A percentile compares a stretch with the other conserved stretches of the same genome.
phyloP scores from a whole-genome alignment of 352 stramenopile genomes.

The Globisporangium yorkense region DNA sequence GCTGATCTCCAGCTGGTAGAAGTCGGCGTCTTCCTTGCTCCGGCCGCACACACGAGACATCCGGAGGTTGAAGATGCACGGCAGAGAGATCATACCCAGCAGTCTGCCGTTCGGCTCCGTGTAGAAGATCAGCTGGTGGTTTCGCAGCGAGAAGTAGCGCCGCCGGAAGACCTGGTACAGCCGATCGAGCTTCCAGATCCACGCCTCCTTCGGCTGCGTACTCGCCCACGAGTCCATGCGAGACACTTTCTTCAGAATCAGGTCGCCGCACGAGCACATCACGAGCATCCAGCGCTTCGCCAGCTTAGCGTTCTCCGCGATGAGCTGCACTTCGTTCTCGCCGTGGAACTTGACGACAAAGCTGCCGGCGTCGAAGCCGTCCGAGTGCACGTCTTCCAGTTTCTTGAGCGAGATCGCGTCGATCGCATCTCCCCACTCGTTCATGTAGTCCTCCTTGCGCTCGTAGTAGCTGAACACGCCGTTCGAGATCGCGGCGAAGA shows the following conservation, averaged over 20 bases:
- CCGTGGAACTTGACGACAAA: conserved; percentile 74
- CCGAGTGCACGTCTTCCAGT: conserved; percentile 75
- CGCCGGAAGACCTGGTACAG: conserved; percentile 82
- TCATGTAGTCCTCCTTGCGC: conserved; percentile 72
- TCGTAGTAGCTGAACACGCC: conserved; percentile 87
- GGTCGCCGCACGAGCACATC: conserved; percentile 79
- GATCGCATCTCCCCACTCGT: conserved; percentile 80
- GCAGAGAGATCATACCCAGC: conserved; percentile 74
- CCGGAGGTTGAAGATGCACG: conserved; percentile 70
- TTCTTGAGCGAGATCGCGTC: conserved; percentile 75
- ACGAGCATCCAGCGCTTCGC: conserved; percentile 87
- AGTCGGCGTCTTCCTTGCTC: conserved; percentile 62
- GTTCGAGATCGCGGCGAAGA: conserved; percentile 76
- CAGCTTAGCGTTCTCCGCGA: conserved; percentile 57
- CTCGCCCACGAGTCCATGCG: conserved; percentile 72
- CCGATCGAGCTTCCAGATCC: conserved; percentile 83
- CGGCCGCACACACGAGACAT: conserved; percentile 78
- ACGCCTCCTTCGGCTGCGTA: conserved; percentile 77
- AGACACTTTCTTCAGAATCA: conserved; percentile 66
- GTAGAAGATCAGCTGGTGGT: conserved; percentile 80
- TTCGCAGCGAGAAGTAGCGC: conserved; percentile 77
- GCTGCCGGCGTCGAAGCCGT: conserved; percentile 58
- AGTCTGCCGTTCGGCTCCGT: conserved; percentile 61
- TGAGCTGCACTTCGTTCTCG: conserved; percentile 66
- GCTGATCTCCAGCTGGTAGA: conserved; percentile 81